A percentile compares a stretch with the other conserved stretches of the same genome.
These are phyloP conservation scores for Albatrellus sp. DNA, from an alignment of 1,284 basidiomycete species.

Conservation along the genomic window DNA sequence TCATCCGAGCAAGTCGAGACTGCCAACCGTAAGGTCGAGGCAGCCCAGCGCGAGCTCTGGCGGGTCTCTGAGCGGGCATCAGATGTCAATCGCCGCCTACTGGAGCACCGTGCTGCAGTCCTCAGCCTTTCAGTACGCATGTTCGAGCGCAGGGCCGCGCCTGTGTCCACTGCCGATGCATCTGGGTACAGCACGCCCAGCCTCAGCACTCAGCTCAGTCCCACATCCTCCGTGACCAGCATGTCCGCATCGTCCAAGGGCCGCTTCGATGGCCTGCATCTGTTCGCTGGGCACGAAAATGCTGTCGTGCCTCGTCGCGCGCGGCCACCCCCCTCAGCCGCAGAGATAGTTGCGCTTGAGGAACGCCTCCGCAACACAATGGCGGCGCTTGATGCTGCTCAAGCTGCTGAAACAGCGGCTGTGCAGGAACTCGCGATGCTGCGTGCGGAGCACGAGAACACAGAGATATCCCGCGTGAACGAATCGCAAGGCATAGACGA, in stretches of 20 bases:
- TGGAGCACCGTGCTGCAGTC: slow-evolving; percentile 70
- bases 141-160: slow-evolving; percentile 48
- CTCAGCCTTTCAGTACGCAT: slow-evolving; percentile 57
- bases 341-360: slow-evolving; percentile 25
- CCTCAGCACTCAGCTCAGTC: slow-evolving; percentile 38
- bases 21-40: slow-evolving; percentile 54
- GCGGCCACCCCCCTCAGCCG: slow-evolving; percentile 20
- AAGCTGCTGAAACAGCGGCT: slow-evolving; percentile 3
- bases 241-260: slow-evolving; percentile 27
- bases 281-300: slow-evolving; percentile 67
- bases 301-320: slow-evolving; percentile 38
- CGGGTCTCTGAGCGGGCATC: slow-evolving; percentile 46
- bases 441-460: slow-evolving; percentile 2
- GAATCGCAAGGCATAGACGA: background rate
- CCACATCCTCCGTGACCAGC: slow-evolving; percentile 35
- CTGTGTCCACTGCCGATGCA: slow-evolving; percentile 22
- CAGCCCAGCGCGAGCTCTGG: slow-evolving; percentile 58
- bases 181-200: slow-evolving; percentile 43
- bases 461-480: background rate
- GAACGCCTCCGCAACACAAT: slow-evolving; percentile 6
- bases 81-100: slow-evolving; percentile 46
- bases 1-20: slow-evolving; percentile 59
- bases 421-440: slow-evolving; percentile 1
- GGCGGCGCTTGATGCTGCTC: slow-evolving; percentile 4
- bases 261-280: slow-evolving; percentile 69